These are phyloP conservation scores for Tricholoma bakamatsutake DNA, from an alignment of 768 basidiomycete species.

Conservation along the genomic window DNA sequence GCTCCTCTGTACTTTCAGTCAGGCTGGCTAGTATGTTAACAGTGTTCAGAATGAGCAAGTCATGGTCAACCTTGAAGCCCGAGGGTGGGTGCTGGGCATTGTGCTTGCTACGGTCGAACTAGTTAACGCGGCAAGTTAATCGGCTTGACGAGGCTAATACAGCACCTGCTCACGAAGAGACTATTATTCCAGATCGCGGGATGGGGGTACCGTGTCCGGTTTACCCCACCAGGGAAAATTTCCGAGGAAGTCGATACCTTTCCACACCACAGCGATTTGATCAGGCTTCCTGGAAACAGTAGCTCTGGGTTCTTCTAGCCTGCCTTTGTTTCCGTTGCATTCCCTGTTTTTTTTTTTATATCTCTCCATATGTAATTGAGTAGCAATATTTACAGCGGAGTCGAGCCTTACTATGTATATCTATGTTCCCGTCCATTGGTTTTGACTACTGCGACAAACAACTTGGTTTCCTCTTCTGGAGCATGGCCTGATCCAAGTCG, in stretches of 20 bases:
- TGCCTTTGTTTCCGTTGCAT: not conserved
- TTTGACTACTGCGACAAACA: not conserved
- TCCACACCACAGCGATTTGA: not conserved
- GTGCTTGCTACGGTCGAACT: conserved; percentile 13
- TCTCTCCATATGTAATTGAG: not conserved
- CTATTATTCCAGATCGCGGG: not conserved
- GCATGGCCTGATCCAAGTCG: not conserved
- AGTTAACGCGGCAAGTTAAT: conserved; percentile 9
- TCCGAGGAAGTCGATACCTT: not conserved
- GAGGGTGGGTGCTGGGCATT: conserved; percentile 18
- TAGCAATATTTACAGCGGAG: not conserved
- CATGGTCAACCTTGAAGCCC: conserved; percentile 13
- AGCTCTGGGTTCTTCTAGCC: not conserved
- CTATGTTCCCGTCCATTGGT: not conserved
- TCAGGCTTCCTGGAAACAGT: not conserved
- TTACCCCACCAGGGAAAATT: not conserved
- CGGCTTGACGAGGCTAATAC: not conserved
- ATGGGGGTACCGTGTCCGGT: conserved; percentile 1
- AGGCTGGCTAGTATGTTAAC: not conserved
- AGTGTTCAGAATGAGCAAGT: conserved; percentile 3
- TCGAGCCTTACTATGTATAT: not conserved
- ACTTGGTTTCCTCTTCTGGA: not conserved
- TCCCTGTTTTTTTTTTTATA: not conserved
- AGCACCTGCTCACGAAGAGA: not conserved
- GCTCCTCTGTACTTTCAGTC: not conserved